A percentile compares a stretch with the other conserved stretches of the same genome.
phyloP scores from a whole-genome alignment of 2,329 filamentous ascomycete species.

The Fusarium continuum region DNA sequence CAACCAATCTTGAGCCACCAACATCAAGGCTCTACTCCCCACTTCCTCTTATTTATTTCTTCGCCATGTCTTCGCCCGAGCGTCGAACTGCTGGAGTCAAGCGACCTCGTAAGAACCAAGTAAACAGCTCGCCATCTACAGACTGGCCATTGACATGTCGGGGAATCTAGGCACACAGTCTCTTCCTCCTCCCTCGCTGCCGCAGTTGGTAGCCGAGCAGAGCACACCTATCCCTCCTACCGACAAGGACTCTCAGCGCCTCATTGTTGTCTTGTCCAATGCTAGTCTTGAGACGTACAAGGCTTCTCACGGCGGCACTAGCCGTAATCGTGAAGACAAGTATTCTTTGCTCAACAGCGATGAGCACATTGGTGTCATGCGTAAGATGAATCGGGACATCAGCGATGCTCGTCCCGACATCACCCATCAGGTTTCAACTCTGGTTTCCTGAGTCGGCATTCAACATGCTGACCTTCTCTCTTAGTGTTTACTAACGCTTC shows the following conservation, averaged over 20 bases:
- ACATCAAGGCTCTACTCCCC: slow-evolving; percentile 14
- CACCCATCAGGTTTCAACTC: slow-evolving; percentile 84
- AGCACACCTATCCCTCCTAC: slow-evolving; percentile 81
- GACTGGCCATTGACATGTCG: slow-evolving; percentile 27
- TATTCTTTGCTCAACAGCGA: slow-evolving; percentile 98
- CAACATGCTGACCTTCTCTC: slow-evolving; percentile 55
- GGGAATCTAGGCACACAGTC: slow-evolving; percentile 81
- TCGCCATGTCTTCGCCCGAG: slow-evolving; percentile 53
- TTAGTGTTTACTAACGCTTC: slow-evolving; percentile 93
- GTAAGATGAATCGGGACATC: slow-evolving; percentile 99
- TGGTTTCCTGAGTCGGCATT: slow-evolving; percentile 50
- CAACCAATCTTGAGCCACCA: slow-evolving; percentile 7
- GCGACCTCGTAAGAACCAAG: slow-evolving; percentile 52
- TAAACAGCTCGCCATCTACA: slow-evolving; percentile 1
- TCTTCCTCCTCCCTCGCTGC: slow-evolving; percentile 88
- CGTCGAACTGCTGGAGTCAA: slow-evolving; percentile 53
- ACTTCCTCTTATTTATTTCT: slow-evolving; percentile 11
- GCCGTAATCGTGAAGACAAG: slow-evolving; percentile 83
- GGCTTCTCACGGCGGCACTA: slow-evolving; percentile 77
- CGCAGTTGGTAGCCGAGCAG: slow-evolving; percentile 93
- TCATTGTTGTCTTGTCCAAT: slow-evolving; percentile 97
- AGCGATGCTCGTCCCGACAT: slow-evolving; percentile 98
- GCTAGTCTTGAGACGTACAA: slow-evolving; percentile 98
- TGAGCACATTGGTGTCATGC: slow-evolving; percentile 98
- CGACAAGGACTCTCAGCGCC: slow-evolving; percentile 89